phyloP scores from a whole-genome alignment of 176 grass and related monocot species.

The Dendrocalamus sinicus region DNA sequence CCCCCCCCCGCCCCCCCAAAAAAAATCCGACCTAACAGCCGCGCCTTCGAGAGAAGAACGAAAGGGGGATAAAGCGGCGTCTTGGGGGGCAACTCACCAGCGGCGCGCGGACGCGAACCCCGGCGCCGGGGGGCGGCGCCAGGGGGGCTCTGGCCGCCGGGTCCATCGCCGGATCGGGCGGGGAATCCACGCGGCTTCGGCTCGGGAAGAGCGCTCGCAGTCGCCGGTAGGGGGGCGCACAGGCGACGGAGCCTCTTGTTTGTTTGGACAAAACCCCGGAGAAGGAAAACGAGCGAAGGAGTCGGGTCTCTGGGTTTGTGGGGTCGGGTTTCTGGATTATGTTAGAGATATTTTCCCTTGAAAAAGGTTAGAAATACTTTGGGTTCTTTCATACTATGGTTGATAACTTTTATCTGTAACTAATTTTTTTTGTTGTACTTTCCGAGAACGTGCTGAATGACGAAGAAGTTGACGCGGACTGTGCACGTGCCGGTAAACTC shows the following conservation, averaged over 20 bases:
- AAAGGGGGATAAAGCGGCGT: background rate
- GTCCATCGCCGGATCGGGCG: conserved; percentile 43
- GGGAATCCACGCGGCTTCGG: conserved; percentile 1
- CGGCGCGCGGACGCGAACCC: conserved; percentile 49
- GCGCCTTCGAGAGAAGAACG: background rate
- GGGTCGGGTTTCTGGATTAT: background rate
- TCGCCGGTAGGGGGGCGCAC: background rate
- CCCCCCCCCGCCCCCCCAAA: no score
- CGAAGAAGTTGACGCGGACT: accelerated
- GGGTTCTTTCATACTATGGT: accelerated
- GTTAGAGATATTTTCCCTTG: background rate
- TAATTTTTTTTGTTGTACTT: no score
- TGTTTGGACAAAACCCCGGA: conserved; percentile 27
- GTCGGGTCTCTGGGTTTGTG: background rate
- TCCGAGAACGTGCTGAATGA: no score
- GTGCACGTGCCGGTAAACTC: no score
- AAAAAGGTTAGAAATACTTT: no score
- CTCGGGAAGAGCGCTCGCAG: background rate
- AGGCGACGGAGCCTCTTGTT: background rate
- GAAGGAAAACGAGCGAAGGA: background rate
- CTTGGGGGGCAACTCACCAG: conserved; percentile 18
- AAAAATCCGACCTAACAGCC: background rate
- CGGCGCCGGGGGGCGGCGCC: conserved; percentile 13
- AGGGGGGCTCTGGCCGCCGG: background rate
- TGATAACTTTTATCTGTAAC: no score